Base-by-base conservation (phyloP, 2,329 filamentous ascomycete genomes). In the Fusarium liriodendri region DNA sequence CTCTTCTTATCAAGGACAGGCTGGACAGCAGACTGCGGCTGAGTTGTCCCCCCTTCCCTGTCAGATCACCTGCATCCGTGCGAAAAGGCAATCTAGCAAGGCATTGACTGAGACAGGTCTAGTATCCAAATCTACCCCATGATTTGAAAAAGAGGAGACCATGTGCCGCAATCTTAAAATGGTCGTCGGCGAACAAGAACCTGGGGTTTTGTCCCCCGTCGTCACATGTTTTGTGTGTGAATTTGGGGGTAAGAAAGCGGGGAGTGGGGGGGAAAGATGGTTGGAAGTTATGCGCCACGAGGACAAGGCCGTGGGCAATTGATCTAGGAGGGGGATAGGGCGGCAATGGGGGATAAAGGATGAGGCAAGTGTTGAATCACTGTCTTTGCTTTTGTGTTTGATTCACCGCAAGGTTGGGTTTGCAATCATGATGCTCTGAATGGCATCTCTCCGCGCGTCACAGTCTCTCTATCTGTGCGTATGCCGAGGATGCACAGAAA, bases 61-160 rank as follows among this genome's bases (percentile, higher is more conserved):
- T 45, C 40, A 42, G 62, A 73, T 74, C 71, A 73, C 67, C 71
- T 74, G 71, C 71, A 69, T 50, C 67, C 4, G 25, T 32, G 38
- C 35, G 42, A 38, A 65, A 61, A 62, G 40, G 59, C 20, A 50
- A 50, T 64, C 71, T 61, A 61, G 64, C 37, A 59, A n/a, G 18
- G 67, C 57, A 45, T 66, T 50, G 50, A 73, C 66, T 73, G 50
- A 73, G 70, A 73, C 71, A 71, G 33, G 33, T 52, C 38, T 70
- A 64, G 63, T 45, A 38, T 38, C 37, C 29, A 35, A 38, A 22
- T 45, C 60, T 73, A 73, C 67, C 71, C 71, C 71, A 73, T 73
- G 71, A 73, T 73, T 67, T 45, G n/a, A 42, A 22, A 42, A 22
- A 22, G 55, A 73, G 35, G 37, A 50, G 71, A 27, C 70, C 71